Evolutionary conservation across 2,329 filamentous ascomycete species (phyloP).

Genomic region (Akanthomyces lecanii): DNA sequence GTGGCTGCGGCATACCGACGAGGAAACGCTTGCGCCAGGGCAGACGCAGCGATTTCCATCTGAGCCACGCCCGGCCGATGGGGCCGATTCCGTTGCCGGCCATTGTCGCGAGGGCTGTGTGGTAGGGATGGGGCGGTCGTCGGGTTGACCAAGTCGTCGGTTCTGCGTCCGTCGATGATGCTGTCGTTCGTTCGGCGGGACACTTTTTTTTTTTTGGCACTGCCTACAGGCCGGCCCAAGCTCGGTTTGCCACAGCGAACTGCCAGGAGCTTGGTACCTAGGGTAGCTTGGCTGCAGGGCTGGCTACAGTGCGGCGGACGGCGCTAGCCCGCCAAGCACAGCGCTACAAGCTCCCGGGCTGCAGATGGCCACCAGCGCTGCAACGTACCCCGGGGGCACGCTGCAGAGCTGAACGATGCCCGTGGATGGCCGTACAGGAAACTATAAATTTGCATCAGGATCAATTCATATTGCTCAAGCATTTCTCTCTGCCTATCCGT

Average conservation of each 20-base stretch:
- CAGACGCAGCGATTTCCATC: conserved; percentile 58
- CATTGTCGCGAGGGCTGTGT: conserved; percentile 25
- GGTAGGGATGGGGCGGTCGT: background rate
- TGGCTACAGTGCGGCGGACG: too few species aligned
- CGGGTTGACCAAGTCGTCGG: too few species aligned
- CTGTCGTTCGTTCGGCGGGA: background rate
- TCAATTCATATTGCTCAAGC: background rate
- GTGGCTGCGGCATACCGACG: conserved; percentile 41
- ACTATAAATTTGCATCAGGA: background rate
- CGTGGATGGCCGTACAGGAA: background rate
- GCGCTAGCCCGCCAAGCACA: too few species aligned
- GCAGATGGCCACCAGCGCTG: too few species aligned
- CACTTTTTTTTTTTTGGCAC: conserved; percentile 3
- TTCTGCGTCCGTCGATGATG: background rate
- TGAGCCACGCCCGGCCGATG: conserved; percentile 47
- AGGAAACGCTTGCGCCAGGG: conserved; percentile 63
- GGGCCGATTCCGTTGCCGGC: conserved; percentile 34
- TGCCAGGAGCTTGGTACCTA: background rate
- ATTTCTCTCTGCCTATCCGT: background rate
- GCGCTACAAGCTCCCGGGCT: too few species aligned
- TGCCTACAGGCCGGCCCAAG: background rate
- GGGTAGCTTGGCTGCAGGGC: too few species aligned
- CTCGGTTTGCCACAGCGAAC: background rate
- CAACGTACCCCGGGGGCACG: background rate
- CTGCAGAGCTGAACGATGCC: background rate